Conservation (phyloP, 768 basidiomycete species). For the Neoboletus magnificus region DNA sequence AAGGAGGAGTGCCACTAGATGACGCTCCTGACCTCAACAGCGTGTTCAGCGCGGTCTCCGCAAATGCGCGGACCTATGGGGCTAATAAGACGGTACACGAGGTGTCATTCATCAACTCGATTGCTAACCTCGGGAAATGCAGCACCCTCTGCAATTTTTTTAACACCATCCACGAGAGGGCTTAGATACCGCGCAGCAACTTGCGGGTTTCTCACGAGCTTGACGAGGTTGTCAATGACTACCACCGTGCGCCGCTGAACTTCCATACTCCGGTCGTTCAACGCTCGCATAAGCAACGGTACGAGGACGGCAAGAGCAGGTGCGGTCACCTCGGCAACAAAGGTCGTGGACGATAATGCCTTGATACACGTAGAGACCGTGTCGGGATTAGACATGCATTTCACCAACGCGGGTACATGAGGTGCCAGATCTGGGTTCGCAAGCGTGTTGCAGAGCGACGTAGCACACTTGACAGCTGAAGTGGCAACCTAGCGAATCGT, state of each 20-base stretch:
- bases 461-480: conserved; percentile 87
- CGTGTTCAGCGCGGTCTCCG: conserved; percentile 74
- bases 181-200: conserved; percentile 89
- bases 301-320: conserved; percentile 96
- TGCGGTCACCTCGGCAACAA: conserved; percentile 94
- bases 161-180: conserved; percentile 84
- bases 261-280: conserved; percentile 96
- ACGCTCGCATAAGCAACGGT: conserved; percentile 82
- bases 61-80: conserved; percentile 86
- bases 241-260: conserved; percentile 93
- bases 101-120: conserved; percentile 2
- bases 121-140: conserved; percentile 87
- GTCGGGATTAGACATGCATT: conserved; percentile 90
- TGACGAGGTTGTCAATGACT: conserved; percentile 94
- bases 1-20: conserved; percentile 61
- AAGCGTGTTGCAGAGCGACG: conserved; percentile 82
- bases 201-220: conserved; percentile 88
- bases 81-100: conserved; percentile 10
- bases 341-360: conserved; percentile 89
- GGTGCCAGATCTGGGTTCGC: conserved; percentile 90
- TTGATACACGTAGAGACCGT: conserved; percentile 92
- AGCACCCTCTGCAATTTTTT: conserved; percentile 84
- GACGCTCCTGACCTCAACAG: conserved; percentile 84
- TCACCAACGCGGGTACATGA: conserved; percentile 85
- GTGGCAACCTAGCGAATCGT: conserved; percentile 61